Evolutionary conservation across 1,284 basidiomycete species (phyloP).

Genomic region (Cystobasidium sp.): DNA sequence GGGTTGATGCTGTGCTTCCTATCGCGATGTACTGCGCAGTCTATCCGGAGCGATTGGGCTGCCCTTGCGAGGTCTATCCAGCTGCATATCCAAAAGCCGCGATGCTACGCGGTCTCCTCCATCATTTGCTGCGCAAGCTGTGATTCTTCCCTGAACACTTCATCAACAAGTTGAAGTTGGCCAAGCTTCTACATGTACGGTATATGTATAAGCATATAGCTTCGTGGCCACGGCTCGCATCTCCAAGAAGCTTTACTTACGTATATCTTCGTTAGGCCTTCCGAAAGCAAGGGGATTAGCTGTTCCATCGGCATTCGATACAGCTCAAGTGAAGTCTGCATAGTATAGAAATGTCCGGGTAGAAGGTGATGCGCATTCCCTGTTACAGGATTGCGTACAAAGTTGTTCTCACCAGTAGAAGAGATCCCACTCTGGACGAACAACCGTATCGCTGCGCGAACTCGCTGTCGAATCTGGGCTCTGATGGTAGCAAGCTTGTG

Average conservation of each 20-base stretch:
- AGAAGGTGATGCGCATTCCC: constrained; percentile 47
- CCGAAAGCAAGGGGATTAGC: constrained; percentile 41
- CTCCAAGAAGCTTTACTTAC: constrained; percentile 28
- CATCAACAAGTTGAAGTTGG: constrained; percentile 5
- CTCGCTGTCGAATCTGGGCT: constrained; percentile 44
- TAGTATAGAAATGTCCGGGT: constrained; percentile 47
- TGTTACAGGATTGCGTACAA: not conserved
- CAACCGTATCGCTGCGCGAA: constrained; percentile 46
- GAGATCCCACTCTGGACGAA: constrained; percentile 47
- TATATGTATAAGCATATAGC: not conserved
- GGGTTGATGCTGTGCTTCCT: not conserved
- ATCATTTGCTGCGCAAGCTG: not conserved
- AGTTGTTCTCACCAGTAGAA: not conserved
- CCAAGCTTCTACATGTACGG: not conserved
- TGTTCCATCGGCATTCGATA: constrained; percentile 45
- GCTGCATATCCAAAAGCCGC: not conserved
- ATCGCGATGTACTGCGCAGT: not conserved
- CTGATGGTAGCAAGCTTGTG: constrained; percentile 48
- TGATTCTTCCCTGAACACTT: not conserved
- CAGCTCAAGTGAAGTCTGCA: constrained; percentile 45
- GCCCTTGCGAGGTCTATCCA: not conserved
- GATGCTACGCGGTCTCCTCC: not conserved
- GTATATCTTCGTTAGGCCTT: constrained; percentile 37
- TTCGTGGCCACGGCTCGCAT: not conserved
- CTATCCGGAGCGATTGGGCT: not conserved